These are phyloP conservation scores for Curvularia sp. DNA, from an alignment of 2,329 filamentous ascomycete species.

Conservation along the genomic window DNA sequence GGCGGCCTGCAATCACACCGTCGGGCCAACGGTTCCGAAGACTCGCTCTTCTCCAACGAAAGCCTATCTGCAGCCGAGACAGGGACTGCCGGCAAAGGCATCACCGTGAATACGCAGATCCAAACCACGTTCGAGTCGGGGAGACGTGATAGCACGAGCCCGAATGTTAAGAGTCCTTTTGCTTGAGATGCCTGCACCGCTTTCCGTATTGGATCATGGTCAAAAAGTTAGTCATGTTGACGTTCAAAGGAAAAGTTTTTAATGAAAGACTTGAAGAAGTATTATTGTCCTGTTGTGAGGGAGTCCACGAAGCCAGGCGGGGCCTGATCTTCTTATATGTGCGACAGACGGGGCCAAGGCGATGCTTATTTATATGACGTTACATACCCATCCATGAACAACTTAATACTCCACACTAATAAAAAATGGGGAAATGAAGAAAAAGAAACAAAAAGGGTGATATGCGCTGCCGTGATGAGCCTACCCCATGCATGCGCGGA, in stretches of 20 bases:
- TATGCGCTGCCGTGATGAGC: neutral
- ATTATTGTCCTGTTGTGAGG: neutral
- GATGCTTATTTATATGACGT: neutral
- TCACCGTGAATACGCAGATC: conserved; percentile 25
- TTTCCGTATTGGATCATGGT: neutral
- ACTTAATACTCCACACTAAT: neutral
- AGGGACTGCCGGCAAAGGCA: conserved; percentile 10
- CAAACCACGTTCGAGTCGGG: conserved; percentile 17
- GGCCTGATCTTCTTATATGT: neutral
- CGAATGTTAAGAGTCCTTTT: conserved; percentile 10
- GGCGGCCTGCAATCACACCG: conserved; percentile 9
- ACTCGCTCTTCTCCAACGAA: conserved; percentile 21
- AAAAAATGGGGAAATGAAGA: neutral
- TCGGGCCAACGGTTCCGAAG: conserved; percentile 23
- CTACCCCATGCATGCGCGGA: neutral
- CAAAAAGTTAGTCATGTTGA: neutral
- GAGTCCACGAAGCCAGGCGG: neutral
- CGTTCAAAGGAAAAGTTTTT: neutral
- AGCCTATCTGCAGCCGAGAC: neutral
- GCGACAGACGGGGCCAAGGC: neutral
- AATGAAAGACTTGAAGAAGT: neutral
- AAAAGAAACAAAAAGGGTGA: neutral
- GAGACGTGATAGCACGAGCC: neutral
- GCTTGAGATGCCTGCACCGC: neutral
- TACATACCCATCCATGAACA: neutral